Evolutionary conservation across 805 yeast species (phyloP).

Genomic region (Sungouiella blattae): DNA sequence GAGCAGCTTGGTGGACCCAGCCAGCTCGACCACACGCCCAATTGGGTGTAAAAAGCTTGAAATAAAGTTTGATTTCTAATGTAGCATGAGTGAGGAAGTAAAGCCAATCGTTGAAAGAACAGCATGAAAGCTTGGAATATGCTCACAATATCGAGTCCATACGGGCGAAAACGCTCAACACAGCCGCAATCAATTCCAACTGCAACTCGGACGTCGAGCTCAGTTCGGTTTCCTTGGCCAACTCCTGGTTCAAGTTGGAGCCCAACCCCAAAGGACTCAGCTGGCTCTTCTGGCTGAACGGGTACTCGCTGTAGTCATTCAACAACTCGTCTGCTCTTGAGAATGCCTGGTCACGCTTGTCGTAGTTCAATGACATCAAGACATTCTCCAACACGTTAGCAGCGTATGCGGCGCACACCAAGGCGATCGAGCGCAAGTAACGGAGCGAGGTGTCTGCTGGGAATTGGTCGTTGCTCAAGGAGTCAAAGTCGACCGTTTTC

Average conservation of each 20-base stretch:
- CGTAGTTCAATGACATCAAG: slow-evolving; percentile 70
- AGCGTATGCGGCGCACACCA: slow-evolving; percentile 88
- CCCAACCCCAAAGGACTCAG: slow-evolving; percentile 66
- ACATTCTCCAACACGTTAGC: slow-evolving; percentile 96
- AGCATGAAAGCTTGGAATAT: too few relatives aligned
- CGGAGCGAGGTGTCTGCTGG: slow-evolving; percentile 66
- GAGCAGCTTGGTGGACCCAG: slow-evolving; percentile 2
- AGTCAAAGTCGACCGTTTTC: slow-evolving; percentile 56
- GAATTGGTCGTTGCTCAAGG: slow-evolving; percentile 50
- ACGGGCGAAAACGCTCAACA: slow-evolving; percentile 81
- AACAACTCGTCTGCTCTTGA: slow-evolving; percentile 91
- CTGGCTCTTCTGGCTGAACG: slow-evolving; percentile 57
- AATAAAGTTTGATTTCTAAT: too few relatives aligned
- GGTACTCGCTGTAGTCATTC: slow-evolving; percentile 78
- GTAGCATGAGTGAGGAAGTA: too few relatives aligned
- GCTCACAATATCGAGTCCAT: slow-evolving; percentile 83
- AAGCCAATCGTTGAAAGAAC: too few relatives aligned
- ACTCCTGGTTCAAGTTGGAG: slow-evolving; percentile 60
- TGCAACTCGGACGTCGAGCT: slow-evolving; percentile 56
- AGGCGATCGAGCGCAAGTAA: slow-evolving; percentile 71
- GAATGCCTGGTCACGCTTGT: slow-evolving; percentile 87
- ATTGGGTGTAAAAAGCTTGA: background rate
- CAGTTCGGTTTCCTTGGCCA: slow-evolving; percentile 49
- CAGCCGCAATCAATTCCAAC: slow-evolving; percentile 90
- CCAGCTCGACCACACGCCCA: background rate